Evolutionary conservation across 164 flowering plant genomes (phyloP), one percentile per base, ranked within the genome.

Genomic region (Vitis rotundifolia): DNA sequence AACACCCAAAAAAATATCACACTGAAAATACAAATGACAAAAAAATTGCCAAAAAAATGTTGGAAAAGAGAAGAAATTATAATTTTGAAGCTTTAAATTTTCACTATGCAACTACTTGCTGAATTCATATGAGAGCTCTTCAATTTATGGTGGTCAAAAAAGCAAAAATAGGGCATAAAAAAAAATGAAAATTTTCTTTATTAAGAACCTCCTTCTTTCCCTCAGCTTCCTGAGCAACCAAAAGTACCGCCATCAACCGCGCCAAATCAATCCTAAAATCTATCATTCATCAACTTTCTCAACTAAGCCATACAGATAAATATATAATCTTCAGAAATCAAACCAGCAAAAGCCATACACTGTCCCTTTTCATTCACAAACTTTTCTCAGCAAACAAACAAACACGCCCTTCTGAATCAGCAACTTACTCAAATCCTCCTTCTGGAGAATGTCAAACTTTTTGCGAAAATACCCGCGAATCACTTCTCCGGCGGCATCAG

Each of bases 401-500:
- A 14, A 10, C n/a, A 60, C 12, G 28, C 26, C 26, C 15, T 15
- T 50, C 52, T 15, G 44, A 31, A 37, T 37, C 12, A 44, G 12
- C n/a, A 61, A 84, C 97, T 77, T 51, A 95, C 97, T 95, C 47
- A 83, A 75, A 78, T 95, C 98, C 18, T 88, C 92, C 71, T 96
- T 96, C 52, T 93, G 94, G 6, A 91, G 69, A 76, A 96, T 91
- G 15, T 89, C 92, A 70, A 96, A 85, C 55, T 80, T 90, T 72
- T 85, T 89, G 12, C 98, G 84, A 63, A 96, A 96, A 70, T 90
- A 96, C 61, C 71, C 75, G 37, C 97, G 86, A 66, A 93, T 88
- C 22, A 95, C 97, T 52, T 84, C 91, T 0, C 97, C 99, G 28
- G 99, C 85, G 15, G 94, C 97, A 66, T 96, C 98, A 0, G 99